These are phyloP conservation scores for Amniculicola lignicola DNA, from an alignment of 495 filamentous ascomycete genomes.

Conservation along the genomic window DNA sequence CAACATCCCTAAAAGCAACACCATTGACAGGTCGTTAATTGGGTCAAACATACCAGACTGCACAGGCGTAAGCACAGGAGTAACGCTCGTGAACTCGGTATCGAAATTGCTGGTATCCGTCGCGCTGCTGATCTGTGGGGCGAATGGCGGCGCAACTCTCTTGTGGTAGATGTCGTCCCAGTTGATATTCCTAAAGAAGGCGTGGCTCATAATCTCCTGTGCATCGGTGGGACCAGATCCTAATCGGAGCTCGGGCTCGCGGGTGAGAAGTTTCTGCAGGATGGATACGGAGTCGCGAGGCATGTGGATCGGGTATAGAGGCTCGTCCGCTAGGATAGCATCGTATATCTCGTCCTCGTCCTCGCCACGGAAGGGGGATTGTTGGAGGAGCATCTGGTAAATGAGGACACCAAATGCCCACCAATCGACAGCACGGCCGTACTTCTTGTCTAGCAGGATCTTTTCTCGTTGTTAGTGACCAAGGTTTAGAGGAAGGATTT, in stretches of 20 bases:
- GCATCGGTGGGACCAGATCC: conserved; percentile 95
- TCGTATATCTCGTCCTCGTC: conserved; percentile 99
- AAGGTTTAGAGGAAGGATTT: neutral
- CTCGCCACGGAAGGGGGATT: conserved; percentile 97
- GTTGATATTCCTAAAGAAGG: conserved; percentile 95
- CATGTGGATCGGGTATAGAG: conserved; percentile 98
- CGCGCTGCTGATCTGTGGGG: conserved; percentile 80
- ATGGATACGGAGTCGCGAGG: conserved; percentile 96
- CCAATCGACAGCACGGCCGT: conserved; percentile 98
- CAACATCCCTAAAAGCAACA: no score
- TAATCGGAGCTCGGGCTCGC: conserved; percentile 88
- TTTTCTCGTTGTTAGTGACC: conserved; percentile 41
- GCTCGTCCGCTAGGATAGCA: conserved; percentile 95
- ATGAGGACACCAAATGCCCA: conserved; percentile 99
- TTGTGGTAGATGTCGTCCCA: conserved; percentile 99
- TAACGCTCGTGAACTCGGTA: conserved; percentile 97
- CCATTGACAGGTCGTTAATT: neutral
- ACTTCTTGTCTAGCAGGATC: conserved; percentile 98
- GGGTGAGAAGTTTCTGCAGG: conserved; percentile 92
- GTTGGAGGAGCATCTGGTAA: conserved; percentile 99
- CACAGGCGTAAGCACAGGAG: conserved; percentile 93
- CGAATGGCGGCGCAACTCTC: conserved; percentile 80
- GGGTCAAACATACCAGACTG: conserved; percentile 81
- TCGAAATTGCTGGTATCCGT: conserved; percentile 99
- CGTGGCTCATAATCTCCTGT: conserved; percentile 98